Evolutionary conservation across 495 filamentous ascomycete species (phyloP).

Genomic region (Neurospora cerealis): DNA sequence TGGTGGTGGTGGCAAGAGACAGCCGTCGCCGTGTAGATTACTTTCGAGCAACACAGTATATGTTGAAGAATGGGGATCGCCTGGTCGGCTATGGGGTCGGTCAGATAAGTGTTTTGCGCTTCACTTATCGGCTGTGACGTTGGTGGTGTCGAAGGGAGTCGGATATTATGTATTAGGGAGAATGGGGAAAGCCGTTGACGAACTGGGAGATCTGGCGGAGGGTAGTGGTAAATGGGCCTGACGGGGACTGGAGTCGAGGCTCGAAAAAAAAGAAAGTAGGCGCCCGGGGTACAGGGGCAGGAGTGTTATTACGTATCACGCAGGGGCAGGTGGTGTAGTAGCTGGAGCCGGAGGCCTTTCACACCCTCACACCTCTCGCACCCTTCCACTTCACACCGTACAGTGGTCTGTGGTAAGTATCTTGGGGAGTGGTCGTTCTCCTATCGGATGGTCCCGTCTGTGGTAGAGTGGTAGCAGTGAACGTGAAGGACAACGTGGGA

Average conservation of each 20-base stretch:
- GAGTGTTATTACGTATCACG: neutral
- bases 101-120: neutral
- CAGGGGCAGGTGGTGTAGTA: neutral
- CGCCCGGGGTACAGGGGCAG: neutral
- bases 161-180: neutral
- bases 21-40: constrained; percentile 1
- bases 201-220: neutral
- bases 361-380: neutral
- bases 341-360: neutral
- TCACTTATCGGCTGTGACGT: neutral
- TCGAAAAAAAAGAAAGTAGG: neutral
- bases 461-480: neutral
- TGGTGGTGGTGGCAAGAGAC: constrained; percentile 13
- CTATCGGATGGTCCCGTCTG: neutral
- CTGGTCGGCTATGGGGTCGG: neutral
- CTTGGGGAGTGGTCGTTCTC: neutral
- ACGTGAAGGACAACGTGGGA: neutral
- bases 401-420: neutral
- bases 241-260: neutral
- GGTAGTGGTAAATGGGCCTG: neutral
- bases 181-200: neutral
- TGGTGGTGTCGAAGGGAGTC: neutral
- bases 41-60: neutral
- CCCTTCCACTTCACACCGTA: neutral
- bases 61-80: neutral